Evolutionary conservation across 441 rosid species (phyloP), one percentile per base, ranked within the genome.

Genomic region (Cnidoscolus chayamansa): DNA sequence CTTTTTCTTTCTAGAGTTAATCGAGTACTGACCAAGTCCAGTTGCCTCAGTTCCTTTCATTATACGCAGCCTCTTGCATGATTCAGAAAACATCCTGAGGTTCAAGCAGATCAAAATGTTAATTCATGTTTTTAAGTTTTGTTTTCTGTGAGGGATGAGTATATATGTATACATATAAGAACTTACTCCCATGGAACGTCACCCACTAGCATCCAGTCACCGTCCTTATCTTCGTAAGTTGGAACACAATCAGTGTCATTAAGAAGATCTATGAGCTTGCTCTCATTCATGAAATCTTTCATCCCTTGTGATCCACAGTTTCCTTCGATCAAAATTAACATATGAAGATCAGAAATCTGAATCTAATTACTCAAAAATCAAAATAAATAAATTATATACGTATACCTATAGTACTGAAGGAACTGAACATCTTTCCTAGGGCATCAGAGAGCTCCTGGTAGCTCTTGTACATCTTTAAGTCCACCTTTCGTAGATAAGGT

Each of bases 181-280:
- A 73, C 86, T 59, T 81, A 92, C 97, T 86, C 83, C 97, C 97
- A 92, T 31, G 97, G 97, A 63, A 92, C 97, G 79, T 92, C 97
- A 10, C 97, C 96, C 68, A 92, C 91, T 57, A 92, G 97, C 97
- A 90, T 92, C 97, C 96, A 92, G 59, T 92, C 97, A 65, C 96
- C 93, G 67, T 92, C 97, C 83, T 88, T 90, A 83, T 92, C 97
- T 82, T 92, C 94, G 67, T 92, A 90, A 74, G 92, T 88, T 48
- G 94, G 90, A 77, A 87, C 90, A 84, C 87, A 90, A 62, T 92
- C 94, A 70, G 88, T 83, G 55, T 81, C 84, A 74, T 81, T 86
- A 75, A 87, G 85, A 7, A 89, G 74, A 66, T 87, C 96, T 85
- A 59, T 78, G 30, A 85, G 79, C 86, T 88, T 91, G 69, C 90